Percentiles rank a stretch among this genome's conserved stretches.
Evolutionary conservation across 2,329 filamentous ascomycete genomes (phyloP).

Genomic region (Aspergillus latus): DNA sequence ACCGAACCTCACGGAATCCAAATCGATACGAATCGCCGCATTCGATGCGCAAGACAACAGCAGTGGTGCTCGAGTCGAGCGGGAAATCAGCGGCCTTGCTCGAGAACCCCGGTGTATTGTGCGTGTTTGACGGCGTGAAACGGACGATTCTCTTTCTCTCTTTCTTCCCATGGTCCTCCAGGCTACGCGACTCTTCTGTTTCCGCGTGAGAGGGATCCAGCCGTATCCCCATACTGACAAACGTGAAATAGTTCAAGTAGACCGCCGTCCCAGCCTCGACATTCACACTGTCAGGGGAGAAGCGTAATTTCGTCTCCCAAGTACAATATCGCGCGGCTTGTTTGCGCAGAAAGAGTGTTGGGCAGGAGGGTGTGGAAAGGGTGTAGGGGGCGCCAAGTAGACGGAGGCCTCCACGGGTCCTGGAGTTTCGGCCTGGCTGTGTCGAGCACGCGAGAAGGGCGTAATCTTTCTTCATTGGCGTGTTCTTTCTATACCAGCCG

Average conservation of each 20-base stretch:
- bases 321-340: conserved; percentile 48
- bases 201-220: conserved; percentile 8
- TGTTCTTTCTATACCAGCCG: conserved; percentile 46
- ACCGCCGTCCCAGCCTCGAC: conserved; percentile 56
- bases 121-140: conserved; percentile 19
- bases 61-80: conserved; percentile 3
- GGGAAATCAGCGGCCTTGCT: background rate
- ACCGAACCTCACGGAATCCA: conserved; percentile 24
- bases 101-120: background rate
- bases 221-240: conserved; percentile 45
- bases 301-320: conserved; percentile 49
- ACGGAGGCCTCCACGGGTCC: conserved; percentile 34
- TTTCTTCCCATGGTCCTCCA: background rate
- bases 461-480: conserved; percentile 49
- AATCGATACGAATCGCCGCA: conserved; percentile 35
- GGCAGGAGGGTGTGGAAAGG: conserved; percentile 51
- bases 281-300: conserved; percentile 43
- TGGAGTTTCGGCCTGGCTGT: no score
- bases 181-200: background rate
- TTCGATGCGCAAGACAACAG: conserved; percentile 30
- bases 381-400: conserved; percentile 55
- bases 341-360: conserved; percentile 56
- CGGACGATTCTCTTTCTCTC: conserved; percentile 25
- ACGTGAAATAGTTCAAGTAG: conserved; percentile 55
- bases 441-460: conserved; percentile 42